These are phyloP conservation scores for Pythium monospermum DNA, from an alignment of 352 stramenopile species.

Conservation along the genomic window DNA sequence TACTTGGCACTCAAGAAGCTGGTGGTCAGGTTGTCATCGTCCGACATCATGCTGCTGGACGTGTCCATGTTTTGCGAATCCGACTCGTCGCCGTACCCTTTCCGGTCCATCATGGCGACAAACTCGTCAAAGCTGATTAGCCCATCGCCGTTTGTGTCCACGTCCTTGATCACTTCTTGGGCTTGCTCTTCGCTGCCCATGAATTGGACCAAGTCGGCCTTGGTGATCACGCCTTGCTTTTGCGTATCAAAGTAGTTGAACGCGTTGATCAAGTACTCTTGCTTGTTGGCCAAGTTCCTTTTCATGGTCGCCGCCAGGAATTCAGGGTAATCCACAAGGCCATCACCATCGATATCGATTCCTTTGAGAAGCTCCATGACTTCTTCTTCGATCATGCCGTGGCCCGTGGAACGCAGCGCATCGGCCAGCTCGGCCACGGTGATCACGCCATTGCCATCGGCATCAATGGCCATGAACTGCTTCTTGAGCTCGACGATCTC, in stretches of 20 bases:
- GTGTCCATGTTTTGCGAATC: conserved; percentile 33
- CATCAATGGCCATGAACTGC: conserved; percentile 84
- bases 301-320: conserved; percentile 92
- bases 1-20: conserved; percentile 48
- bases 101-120: conserved; percentile 85
- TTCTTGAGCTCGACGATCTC: conserved; percentile 86
- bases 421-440: conserved; percentile 84
- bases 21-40: conserved; percentile 43
- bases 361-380: conserved; percentile 84
- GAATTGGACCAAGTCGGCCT: conserved; percentile 87
- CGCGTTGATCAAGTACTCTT: conserved; percentile 84
- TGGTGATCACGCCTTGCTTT: conserved; percentile 81
- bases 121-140: conserved; percentile 94
- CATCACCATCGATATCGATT: conserved; percentile 89
- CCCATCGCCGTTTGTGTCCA: conserved; percentile 88
- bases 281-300: conserved; percentile 79
- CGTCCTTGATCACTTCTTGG: conserved; percentile 89
- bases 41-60: conserved; percentile 41
- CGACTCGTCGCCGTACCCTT: conserved; percentile 76
- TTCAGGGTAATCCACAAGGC: conserved; percentile 86
- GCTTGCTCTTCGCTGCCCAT: conserved; percentile 91
- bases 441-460: conserved; percentile 86
- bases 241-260: conserved; percentile 91
- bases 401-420: conserved; percentile 73
- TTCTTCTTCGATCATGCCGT: conserved; percentile 86